Evolutionary conservation across 495 filamentous ascomycete species (phyloP), one percentile per base, ranked within the genome.

Genomic region (Clohesyomyces aquaticus): DNA sequence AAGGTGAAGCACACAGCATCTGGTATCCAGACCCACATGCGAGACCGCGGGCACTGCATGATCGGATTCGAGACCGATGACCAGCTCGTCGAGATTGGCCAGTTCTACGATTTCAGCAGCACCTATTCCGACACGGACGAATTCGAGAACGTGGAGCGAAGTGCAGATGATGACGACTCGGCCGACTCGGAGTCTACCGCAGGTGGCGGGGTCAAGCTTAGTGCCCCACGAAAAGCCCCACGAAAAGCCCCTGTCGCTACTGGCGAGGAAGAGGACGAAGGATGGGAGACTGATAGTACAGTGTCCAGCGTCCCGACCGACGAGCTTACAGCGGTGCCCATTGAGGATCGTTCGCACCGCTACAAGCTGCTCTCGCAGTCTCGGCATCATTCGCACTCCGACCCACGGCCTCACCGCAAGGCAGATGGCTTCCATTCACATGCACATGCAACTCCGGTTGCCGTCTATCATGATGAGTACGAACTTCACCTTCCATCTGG

Each of bases 91-190:
- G 91, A 95, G 56, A 88, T 99, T 61, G 95, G 94, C n/a, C 89
- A 98, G 47, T 98, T 90, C 77, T 99, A 98, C 77, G 95, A 99
- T 74, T 99, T 99, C 83, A 81, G 88, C 56, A 87, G 87, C 76
- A 95, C 94, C 2, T 99, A 99, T 74, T 91, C 91, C 0, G 94
- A 98, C 71, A 78, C 76, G 11, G 85, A 85, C 52, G 79, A 80
- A 3, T 67, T 64, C 43, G 64, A 71, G 9, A 54, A 50, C 9
- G 26, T 60, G 10, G 52, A 67, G 59, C 43, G 45, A n/a, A 38
- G 47, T n/a, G 63, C 23, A 1, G 55, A 59, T 21, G 87, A 83
- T 9, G 78, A 80, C 16, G 77, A 77, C 25, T 74, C 76, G 10
- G 78, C 80, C n/a, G 78, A 78, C 25, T 74, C 76, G 35, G 69